Evolutionary conservation across 345 rosid species (phyloP), one percentile per base, ranked within the genome.

Genomic region (Acer saccharum): DNA sequence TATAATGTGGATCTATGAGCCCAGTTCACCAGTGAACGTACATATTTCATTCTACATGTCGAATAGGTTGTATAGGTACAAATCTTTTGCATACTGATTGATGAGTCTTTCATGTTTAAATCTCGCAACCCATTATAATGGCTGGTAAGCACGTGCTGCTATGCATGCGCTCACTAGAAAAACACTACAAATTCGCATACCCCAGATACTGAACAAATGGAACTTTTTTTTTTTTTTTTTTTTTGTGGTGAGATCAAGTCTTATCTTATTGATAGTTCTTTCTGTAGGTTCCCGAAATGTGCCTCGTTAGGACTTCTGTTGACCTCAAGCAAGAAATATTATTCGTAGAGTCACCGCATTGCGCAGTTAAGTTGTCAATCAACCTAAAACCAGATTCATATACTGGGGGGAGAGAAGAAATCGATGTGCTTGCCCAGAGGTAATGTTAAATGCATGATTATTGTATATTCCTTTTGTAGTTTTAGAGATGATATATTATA

Each of bases 251-350:
- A 20, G 72, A 46, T 73, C 7, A 78, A 69, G 29, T 65, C 16
- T 78, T 77, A 21, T 73, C 78, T 76, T 29, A 2, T 69, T 71
- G 61, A 18, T 69, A 29, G 69, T 80, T 78, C 71, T 76, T 67
- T 79, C 74, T 86, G 75, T 83, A 95, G 99, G 98, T 94, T 83
- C 97, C 95, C 70, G 94, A 90, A 77, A 87, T 96, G 95, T 86
- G 88, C 90, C 88, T 88, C 66, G 84, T 96, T 70, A 89, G 72
- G 62, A 87, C 99, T 78, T 86, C 52, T 58, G 86, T 96, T 72
- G 90, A 94, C 87, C 92, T 91, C 77, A 79, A 86, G 52, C 83
- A 65, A 81, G 92, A 88, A 35, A 35, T 84, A 69, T 76, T 96
- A 83, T 80, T 72, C 80, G 92, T 92, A 13, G 84, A 91, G 71